Conservation (phyloP, 2,329 filamentous ascomycete genomes). For the Xylariaceae sp. region DNA sequence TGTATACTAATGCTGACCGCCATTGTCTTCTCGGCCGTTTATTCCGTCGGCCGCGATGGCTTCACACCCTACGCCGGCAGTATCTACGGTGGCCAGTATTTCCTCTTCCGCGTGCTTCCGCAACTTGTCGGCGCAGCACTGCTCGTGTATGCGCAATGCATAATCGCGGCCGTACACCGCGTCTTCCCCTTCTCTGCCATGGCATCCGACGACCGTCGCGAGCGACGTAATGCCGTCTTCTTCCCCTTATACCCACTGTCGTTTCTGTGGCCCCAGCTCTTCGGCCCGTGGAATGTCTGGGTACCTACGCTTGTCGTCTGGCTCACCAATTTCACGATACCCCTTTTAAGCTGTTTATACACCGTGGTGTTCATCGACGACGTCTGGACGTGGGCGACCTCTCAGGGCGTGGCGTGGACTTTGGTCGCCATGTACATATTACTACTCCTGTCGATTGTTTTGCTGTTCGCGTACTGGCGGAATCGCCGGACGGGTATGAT, state of each 20-base stretch:
- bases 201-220: slow-evolving; percentile 55
- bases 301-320: slow-evolving; percentile 64
- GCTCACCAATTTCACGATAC: slow-evolving; percentile 73
- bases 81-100: slow-evolving; percentile 70
- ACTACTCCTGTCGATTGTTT: slow-evolving; percentile 51
- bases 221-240: slow-evolving; percentile 61
- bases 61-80: slow-evolving; percentile 60
- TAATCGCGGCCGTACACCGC: slow-evolving; percentile 69
- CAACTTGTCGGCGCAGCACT: slow-evolving; percentile 67
- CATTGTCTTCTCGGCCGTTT: slow-evolving; percentile 67
- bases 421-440: slow-evolving; percentile 68
- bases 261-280: slow-evolving; percentile 56
- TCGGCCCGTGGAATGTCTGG: slow-evolving; percentile 61
- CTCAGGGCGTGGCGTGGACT: slow-evolving; percentile 73
- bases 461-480: slow-evolving; percentile 60
- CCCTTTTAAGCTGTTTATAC: slow-evolving; percentile 73
- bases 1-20: slow-evolving; percentile 66
- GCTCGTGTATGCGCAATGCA: slow-evolving; percentile 69
- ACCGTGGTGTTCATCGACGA: slow-evolving; percentile 53
- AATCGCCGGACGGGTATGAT: slow-evolving; percentile 65
- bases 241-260: slow-evolving; percentile 62
- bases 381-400: slow-evolving; percentile 72
- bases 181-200: slow-evolving; percentile 74
- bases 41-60: slow-evolving; percentile 56
- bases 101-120: slow-evolving; percentile 79